Conservation (phyloP, 345 rosid species). For the Pugionium cornutum region DNA sequence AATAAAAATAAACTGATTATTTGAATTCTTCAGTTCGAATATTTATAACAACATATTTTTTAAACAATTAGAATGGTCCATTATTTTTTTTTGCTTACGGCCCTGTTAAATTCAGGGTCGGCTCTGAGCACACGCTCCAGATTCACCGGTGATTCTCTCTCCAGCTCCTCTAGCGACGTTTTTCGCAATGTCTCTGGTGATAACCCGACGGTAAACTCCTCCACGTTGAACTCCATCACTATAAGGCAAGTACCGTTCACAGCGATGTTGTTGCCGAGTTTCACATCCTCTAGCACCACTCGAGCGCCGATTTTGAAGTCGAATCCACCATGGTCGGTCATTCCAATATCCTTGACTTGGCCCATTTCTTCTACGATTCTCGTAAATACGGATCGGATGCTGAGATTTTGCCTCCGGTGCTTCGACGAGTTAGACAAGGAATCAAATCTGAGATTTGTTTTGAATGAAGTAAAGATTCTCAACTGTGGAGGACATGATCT, state of each 20-base stretch:
- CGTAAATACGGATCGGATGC: slow-evolving; percentile 63
- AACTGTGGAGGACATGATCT: slow-evolving; percentile 19
- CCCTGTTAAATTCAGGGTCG: too few species aligned
- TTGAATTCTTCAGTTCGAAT: too few species aligned
- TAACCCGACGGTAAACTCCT: slow-evolving; percentile 69
- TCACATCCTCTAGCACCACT: slow-evolving; percentile 64
- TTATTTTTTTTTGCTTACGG: too few species aligned
- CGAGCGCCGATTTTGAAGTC: slow-evolving; percentile 60
- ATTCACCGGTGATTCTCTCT: slow-evolving; percentile 72
- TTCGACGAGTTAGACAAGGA: slow-evolving; percentile 32
- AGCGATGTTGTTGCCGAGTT: slow-evolving; percentile 84
- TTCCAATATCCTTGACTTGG: slow-evolving; percentile 53
- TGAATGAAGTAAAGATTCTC: slow-evolving; percentile 17
- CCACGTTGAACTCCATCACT: slow-evolving; percentile 60
- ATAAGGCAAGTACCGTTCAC: slow-evolving; percentile 87
- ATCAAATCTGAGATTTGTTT: slow-evolving; percentile 30
- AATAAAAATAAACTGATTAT: too few species aligned
- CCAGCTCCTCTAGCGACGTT: slow-evolving; percentile 67
- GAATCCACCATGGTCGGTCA: slow-evolving; percentile 60
- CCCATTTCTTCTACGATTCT: slow-evolving; percentile 95
- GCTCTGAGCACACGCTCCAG: slow-evolving; percentile 57
- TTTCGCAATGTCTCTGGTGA: slow-evolving; percentile 80
- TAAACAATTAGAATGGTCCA: too few species aligned
- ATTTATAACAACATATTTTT: too few species aligned
- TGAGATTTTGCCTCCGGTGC: slow-evolving; percentile 28